phyloP scores from a whole-genome alignment of 1,139 yeast genomes.

The Diutina siamensis region DNA sequence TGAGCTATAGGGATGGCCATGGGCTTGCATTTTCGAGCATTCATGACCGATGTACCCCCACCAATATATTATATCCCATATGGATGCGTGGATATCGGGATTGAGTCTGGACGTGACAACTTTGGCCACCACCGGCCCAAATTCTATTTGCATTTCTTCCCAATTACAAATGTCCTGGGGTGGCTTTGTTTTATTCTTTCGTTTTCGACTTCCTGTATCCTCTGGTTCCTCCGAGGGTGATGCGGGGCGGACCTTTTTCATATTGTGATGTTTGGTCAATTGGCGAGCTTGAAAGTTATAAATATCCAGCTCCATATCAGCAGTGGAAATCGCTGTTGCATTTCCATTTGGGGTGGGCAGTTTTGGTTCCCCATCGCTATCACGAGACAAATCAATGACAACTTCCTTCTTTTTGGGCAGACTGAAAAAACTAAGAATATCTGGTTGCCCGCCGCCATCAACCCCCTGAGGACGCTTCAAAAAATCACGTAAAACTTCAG shows the following conservation, averaged over 20 bases:
- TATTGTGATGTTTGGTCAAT: too few relatives aligned
- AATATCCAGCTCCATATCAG: too few relatives aligned
- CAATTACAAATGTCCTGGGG: too few relatives aligned
- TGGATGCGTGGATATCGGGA: background rate
- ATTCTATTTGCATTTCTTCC: background rate
- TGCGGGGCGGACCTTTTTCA: too few relatives aligned
- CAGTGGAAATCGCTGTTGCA: too few relatives aligned
- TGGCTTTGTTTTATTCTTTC: too few relatives aligned
- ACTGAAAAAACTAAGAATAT: background rate
- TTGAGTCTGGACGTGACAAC: background rate
- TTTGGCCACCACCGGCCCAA: background rate
- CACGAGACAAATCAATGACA: background rate
- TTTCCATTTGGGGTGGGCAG: background rate
- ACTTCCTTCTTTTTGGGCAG: background rate
- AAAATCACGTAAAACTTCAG: background rate
- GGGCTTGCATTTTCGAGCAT: background rate
- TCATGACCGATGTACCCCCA: background rate
- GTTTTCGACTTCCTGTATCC: too few relatives aligned
- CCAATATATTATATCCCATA: constrained; percentile 2
- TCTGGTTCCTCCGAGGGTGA: too few relatives aligned
- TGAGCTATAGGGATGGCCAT: background rate
- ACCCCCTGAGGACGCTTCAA: background rate
- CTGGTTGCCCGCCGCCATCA: too few relatives aligned
- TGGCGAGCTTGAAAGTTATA: too few relatives aligned
- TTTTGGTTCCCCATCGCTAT: background rate